A percentile compares a stretch with the other conserved stretches of the same genome.
Conservation (phyloP, 805 yeast species). For the Starmerella ratchasimensis region DNA sequence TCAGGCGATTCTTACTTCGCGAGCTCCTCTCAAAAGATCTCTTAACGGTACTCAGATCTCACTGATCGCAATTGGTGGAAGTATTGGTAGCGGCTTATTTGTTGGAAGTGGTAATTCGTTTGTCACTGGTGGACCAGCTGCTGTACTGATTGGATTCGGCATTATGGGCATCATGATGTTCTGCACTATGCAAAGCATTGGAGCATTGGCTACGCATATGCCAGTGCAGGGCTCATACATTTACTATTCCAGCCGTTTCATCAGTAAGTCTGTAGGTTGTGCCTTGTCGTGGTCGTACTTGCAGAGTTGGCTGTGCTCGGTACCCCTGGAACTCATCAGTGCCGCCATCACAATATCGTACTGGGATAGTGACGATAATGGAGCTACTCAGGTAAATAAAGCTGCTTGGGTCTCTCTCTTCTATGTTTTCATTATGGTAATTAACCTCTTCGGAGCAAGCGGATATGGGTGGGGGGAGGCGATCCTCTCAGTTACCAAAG, state of each 20-base stretch:
- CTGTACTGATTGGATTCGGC: conserved; percentile 41
- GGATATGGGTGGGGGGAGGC: conserved; percentile 60
- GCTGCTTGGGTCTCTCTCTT: conserved; percentile 46
- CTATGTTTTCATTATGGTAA: conserved; percentile 34
- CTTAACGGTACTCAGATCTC: conserved; percentile 26
- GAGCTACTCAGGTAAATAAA: conserved; percentile 31
- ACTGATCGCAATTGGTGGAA: conserved; percentile 62
- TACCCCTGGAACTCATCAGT: conserved; percentile 48
- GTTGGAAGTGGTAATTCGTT: conserved; percentile 54
- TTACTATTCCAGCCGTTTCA: conserved; percentile 44
- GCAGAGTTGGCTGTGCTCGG: conserved; percentile 46
- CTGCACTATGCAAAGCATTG: conserved; percentile 49
- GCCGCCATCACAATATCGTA: conserved; percentile 34
- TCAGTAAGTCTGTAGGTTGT: conserved; percentile 56
- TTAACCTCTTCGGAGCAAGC: conserved; percentile 42
- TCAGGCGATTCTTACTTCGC: conserved; percentile 5
- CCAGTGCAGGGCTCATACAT: conserved; percentile 50
- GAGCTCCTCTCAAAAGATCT: conserved; percentile 25
- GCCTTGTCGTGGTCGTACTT: conserved; percentile 61
- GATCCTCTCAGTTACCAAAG: conserved; percentile 42
- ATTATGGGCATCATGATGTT: conserved; percentile 50
- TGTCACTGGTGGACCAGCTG: conserved; percentile 44
- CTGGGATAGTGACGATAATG: conserved; percentile 37
- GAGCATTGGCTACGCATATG: conserved; percentile 54
- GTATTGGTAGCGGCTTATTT: conserved; percentile 61